phyloP scores from a whole-genome alignment of 345 rosid genomes.

The Stellera chamaejasme region DNA sequence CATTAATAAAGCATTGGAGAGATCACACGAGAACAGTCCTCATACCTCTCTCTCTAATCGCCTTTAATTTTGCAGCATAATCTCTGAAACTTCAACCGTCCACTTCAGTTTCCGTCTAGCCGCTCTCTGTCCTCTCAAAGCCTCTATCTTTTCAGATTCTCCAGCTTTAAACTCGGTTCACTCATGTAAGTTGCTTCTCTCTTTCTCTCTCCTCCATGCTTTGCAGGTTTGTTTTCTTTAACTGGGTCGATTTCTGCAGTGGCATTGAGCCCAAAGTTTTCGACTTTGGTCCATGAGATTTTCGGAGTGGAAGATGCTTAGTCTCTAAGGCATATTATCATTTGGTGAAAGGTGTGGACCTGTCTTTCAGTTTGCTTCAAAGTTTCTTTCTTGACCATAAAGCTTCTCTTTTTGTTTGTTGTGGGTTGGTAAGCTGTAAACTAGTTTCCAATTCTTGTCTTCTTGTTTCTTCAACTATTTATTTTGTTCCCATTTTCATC shows the following conservation, averaged over 20 bases:
- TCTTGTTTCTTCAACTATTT: constrained; percentile 18
- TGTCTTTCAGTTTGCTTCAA: constrained; percentile 18
- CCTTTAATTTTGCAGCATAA: constrained; percentile 10
- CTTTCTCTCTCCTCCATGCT: background rate
- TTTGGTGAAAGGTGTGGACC: constrained; percentile 52
- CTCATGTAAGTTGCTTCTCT: constrained; percentile 11
- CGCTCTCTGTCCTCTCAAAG: constrained; percentile 1
- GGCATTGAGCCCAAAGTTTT: constrained; percentile 18
- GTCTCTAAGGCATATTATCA: constrained; percentile 31
- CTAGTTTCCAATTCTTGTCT: constrained; percentile 33
- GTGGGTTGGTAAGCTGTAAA: constrained; percentile 47
- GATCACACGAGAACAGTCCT: constrained; percentile 2
- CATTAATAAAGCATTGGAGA: no score
- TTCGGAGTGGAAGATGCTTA: constrained; percentile 34
- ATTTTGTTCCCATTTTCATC: constrained; percentile 1
- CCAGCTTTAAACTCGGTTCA: constrained; percentile 1
- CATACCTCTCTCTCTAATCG: constrained; percentile 10
- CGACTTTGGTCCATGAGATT: background rate
- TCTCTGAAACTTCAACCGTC: constrained; percentile 11
- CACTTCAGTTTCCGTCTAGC: background rate
- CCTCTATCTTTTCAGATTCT: constrained; percentile 1
- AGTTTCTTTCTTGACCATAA: constrained; percentile 31
- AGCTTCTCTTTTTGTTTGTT: constrained; percentile 31
- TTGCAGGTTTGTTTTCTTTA: background rate
- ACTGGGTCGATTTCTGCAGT: constrained; percentile 12